Evolutionary conservation across 768 basidiomycete genomes (phyloP).

Genomic region (Fistulinella prunicolor): DNA sequence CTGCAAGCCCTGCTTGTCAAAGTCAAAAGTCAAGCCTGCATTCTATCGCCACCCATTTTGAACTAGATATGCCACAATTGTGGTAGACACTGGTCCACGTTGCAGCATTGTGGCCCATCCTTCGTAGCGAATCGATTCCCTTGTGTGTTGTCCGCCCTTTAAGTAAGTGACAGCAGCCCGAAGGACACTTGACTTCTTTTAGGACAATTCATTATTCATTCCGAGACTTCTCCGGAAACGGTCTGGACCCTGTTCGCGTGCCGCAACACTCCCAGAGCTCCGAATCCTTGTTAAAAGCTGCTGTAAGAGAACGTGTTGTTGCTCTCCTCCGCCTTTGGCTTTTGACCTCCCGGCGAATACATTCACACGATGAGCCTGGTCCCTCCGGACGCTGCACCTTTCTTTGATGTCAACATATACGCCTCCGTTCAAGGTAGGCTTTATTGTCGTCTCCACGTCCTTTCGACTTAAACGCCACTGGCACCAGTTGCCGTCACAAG

Average conservation of each 20-base stretch:
- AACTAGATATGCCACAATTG: no score
- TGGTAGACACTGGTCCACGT: background rate
- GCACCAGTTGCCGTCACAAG: conserved; percentile 27
- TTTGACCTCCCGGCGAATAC: conserved; percentile 2
- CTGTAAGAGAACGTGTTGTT: background rate
- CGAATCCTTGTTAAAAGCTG: conserved; percentile 14
- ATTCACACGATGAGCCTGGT: conserved; percentile 22
- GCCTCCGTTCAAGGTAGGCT: conserved; percentile 24
- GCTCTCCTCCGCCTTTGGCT: background rate
- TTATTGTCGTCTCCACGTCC: background rate
- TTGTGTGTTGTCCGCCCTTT: no score
- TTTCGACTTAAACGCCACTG: conserved; percentile 4
- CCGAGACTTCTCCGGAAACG: background rate
- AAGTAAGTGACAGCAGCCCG: background rate
- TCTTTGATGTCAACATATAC: conserved; percentile 10
- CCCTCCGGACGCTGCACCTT: conserved; percentile 6
- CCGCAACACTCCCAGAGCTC: background rate
- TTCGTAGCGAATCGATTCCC: background rate
- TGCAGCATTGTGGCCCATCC: background rate
- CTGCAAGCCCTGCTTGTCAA: background rate
- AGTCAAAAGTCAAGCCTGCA: background rate
- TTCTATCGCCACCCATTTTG: background rate
- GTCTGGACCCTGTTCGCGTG: conserved; percentile 3
- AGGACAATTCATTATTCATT: conserved; percentile 4
- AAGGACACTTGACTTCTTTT: conserved; percentile 5